These are phyloP conservation scores for Xylariaceae sp. DNA, from an alignment of 2,329 filamentous ascomycete species.

Conservation along the genomic window DNA sequence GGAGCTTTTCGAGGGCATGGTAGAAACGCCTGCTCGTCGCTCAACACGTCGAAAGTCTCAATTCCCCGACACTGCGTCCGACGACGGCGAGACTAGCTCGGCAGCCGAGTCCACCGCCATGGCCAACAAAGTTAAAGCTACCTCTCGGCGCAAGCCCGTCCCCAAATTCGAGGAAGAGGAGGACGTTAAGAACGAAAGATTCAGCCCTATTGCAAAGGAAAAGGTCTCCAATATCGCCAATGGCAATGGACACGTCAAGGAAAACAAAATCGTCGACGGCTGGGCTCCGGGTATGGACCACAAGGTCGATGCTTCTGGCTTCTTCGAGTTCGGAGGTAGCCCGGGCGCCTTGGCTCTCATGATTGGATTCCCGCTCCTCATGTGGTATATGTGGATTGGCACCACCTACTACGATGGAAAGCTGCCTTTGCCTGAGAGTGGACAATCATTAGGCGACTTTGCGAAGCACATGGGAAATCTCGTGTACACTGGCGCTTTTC, in stretches of 20 bases:
- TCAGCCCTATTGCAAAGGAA: slow-evolving; percentile 26
- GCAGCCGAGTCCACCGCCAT: slow-evolving; percentile 38
- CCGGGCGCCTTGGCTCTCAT: slow-evolving; percentile 80
- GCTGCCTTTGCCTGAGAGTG: slow-evolving; percentile 63
- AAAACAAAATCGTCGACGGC: slow-evolving; percentile 46
- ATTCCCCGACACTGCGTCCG: slow-evolving; percentile 43
- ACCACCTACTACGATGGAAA: slow-evolving; percentile 88
- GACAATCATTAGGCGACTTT: slow-evolving; percentile 69
- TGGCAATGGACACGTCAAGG: slow-evolving; percentile 24
- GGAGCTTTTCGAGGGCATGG: slow-evolving; percentile 58
- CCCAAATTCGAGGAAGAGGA: slow-evolving; percentile 49
- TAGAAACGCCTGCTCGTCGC: slow-evolving; percentile 51
- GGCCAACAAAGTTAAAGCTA: slow-evolving; percentile 27
- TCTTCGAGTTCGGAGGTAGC: slow-evolving; percentile 83
- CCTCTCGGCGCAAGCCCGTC: slow-evolving; percentile 43
- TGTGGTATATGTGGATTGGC: slow-evolving; percentile 99
- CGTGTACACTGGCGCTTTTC: slow-evolving; percentile 81
- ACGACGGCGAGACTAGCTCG: slow-evolving; percentile 48
- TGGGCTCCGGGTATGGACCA: slow-evolving; percentile 58
- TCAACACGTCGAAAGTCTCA: slow-evolving; percentile 49
- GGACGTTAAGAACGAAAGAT: slow-evolving; percentile 27
- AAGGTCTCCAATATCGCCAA: slow-evolving; percentile 17
- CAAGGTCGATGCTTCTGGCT: slow-evolving; percentile 59
- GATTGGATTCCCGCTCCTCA: slow-evolving; percentile 86
- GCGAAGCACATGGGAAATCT: slow-evolving; percentile 64